Evolutionary conservation across 2,329 filamentous ascomycete genomes (phyloP), one percentile per base, ranked within the genome.

Genomic region (Colletotrichum shisoi): DNA sequence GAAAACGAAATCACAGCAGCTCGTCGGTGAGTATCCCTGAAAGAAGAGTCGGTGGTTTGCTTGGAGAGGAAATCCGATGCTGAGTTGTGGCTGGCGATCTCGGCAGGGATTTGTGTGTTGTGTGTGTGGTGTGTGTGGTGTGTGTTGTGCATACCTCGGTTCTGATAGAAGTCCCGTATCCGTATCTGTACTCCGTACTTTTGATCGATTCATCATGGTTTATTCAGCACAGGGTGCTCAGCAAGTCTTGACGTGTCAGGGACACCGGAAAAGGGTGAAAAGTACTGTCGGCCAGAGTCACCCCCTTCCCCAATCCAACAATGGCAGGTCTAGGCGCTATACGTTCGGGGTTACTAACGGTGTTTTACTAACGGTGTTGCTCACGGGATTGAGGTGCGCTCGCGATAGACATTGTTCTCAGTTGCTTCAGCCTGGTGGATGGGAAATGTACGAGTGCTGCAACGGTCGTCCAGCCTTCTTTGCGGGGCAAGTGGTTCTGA

Each of bases 11-110:
- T 51, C 39, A 40, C 17, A 46, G 51, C 51, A 57, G 51, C 57
- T 61, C 62, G 51, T 67, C 21, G 66, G 24, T 13, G 17, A 57
- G 62, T 37, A 62, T 68, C 62, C 66, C 42, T 61, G 62, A 19
- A 62, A 39, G 24, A 57, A 45, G 58, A 62, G 67, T 58, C 66
- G 49, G 69, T 58, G 64, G 56, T 69, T 51, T 69, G 49, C 58
- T 69, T 57, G n/a, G 49, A 60, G 37, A 61, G 69, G 69, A 62
- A 67, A 67, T 48, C 69, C 69, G 67, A 70, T 59, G 64, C 54
- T 68, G 51, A 58, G 42, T 56, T 63, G 62, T 70, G 66, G 68
- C 62, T 69, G 69, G 59, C 69, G 67, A 70, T 69, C 68, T 53
- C 51, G 53, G 37, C 69, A 70, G 67, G 67, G 69, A 51, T 69